Evolutionary conservation across 1,139 yeast species (phyloP).

Genomic region (Magnusiomyces tetraspermus): DNA sequence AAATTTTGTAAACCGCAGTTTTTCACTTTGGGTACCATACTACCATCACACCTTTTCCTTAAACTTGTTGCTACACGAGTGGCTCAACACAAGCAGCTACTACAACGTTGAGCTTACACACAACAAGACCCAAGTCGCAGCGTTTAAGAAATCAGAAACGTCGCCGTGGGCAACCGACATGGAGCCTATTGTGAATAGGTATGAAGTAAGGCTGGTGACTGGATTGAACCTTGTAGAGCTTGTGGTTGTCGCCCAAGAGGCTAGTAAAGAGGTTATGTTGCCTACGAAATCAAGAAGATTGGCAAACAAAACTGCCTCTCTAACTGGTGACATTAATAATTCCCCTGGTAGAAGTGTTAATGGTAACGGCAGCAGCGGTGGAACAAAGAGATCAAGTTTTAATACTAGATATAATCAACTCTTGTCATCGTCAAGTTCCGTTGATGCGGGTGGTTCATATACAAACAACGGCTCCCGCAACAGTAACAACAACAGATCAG

Average conservation of each 20-base stretch:
- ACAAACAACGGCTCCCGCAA: too few relatives aligned
- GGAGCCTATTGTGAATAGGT: not conserved
- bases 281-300: too few relatives aligned
- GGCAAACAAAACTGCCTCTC: too few relatives aligned
- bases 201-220: not conserved
- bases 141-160: not conserved
- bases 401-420: too few relatives aligned
- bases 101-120: not conserved
- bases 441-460: too few relatives aligned
- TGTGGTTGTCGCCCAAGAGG: not conserved
- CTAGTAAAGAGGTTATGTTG: too few relatives aligned
- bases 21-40: constrained; percentile 1
- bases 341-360: too few relatives aligned
- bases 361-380: too few relatives aligned
- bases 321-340: too few relatives aligned
- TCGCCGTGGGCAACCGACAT: not conserved
- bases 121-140: not conserved
- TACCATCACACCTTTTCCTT: constrained; percentile 1
- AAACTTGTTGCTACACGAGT: not conserved
- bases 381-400: too few relatives aligned
- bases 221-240: not conserved
- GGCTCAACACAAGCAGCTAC: not conserved
- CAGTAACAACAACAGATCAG: not conserved
- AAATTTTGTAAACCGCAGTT: not conserved
- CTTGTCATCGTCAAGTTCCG: too few relatives aligned